Base-by-base conservation (phyloP, 2,329 filamentous ascomycete species). In the Ophiosphaerella korrae region DNA sequence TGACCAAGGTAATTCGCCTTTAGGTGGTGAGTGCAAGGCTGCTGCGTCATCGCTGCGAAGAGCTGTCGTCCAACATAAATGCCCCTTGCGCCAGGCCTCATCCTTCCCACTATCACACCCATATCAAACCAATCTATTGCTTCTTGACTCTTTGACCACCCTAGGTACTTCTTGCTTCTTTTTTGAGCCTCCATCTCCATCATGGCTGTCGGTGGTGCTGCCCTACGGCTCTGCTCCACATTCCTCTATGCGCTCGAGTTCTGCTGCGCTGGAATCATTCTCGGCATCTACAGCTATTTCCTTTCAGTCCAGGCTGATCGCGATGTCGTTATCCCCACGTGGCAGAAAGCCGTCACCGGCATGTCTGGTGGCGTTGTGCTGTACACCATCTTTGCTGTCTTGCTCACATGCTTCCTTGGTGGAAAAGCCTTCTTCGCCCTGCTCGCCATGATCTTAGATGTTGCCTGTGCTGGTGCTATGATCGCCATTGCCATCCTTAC, bases 261-360 rank as follows among this genome's bases (percentile, higher is more conserved):
- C 74, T 80, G 84, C 69, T 89, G 85, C 72, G 81, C 88, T 7
- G 85, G 82, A 52, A 81, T 96, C 60, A 83, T 93, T 54, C 83
- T 97, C 55, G 88, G 83, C 60, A 83, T 94, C 54, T 75, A 88
- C 80, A 87, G 86, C 42, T 96, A 95, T 80, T 95, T 92, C 80
- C 84, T 97, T 42, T 85, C 88, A 7, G 82, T 88, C 7, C 83
- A 92, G 12, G 72, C 82, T 55, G 84, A 87, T 65, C 84, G 90
- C 74, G 65, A 85, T 60, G 73, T 87, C 12, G 50, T 67, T 50
- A 92, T 92, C 59, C 78, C 82, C 14, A 84, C 74, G 60, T 87
- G 83, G 77, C 77, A 88, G 52, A 86, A 87, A 48, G 90, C 89
- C 24, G 89, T 94, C 48, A 86, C 87, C 47, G 74, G 73, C 49